phyloP scores from a whole-genome alignment of 2,329 filamentous ascomycete species.

The Alternaria atra region DNA sequence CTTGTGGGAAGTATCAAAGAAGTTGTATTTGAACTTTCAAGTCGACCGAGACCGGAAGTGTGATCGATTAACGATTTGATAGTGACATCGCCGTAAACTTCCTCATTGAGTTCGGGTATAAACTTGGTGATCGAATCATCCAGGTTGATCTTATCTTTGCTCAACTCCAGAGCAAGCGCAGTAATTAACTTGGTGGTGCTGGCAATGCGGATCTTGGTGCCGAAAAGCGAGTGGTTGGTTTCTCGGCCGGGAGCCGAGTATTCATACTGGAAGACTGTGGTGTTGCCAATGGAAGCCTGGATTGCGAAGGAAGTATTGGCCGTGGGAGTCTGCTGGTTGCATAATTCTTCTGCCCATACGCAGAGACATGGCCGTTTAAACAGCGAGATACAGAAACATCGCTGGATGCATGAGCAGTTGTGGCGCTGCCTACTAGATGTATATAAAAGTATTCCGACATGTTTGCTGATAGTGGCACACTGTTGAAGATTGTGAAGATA shows the following conservation, averaged over 20 bases:
- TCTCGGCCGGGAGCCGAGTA: constrained; percentile 22
- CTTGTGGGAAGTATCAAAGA: not conserved
- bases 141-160: constrained; percentile 28
- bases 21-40: constrained; percentile 12
- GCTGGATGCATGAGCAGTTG: too few species aligned
- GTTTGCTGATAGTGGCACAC: not conserved
- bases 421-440: too few species aligned
- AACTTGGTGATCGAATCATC: constrained; percentile 37
- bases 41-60: constrained; percentile 35
- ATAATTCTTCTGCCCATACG: too few species aligned
- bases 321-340: too few species aligned
- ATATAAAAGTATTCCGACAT: not conserved
- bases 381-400: too few species aligned
- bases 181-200: constrained; percentile 41
- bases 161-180: constrained; percentile 33
- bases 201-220: constrained; percentile 33
- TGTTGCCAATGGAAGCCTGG: constrained; percentile 31
- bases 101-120: constrained; percentile 28
- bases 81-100: constrained; percentile 31
- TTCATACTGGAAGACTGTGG: constrained; percentile 27
- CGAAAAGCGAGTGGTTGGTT: constrained; percentile 19
- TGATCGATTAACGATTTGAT: constrained; percentile 32
- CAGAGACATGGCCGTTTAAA: too few species aligned
- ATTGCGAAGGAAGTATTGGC: constrained; percentile 31
- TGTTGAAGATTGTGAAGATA: not conserved